phyloP scores from a whole-genome alignment of 176 grass and related monocot genomes.

The Bonia amplexicaulis region DNA sequence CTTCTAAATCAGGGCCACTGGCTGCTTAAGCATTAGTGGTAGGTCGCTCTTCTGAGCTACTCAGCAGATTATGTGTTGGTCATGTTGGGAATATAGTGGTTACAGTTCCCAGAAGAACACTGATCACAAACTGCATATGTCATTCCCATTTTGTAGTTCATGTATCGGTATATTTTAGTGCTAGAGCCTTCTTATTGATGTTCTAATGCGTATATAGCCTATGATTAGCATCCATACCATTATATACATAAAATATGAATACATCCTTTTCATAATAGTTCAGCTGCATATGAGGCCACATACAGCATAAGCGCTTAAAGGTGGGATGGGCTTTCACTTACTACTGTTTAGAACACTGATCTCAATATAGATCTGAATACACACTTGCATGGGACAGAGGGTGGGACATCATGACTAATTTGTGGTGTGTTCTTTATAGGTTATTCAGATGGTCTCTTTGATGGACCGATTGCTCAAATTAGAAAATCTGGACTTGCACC shows the following conservation, averaged over 20 bases:
- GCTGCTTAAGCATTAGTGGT: not conserved
- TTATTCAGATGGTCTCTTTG: conserved; percentile 95
- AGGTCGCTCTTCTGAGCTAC: not conserved
- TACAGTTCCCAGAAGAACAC: not conserved
- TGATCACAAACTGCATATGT: not conserved
- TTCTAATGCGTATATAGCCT: not conserved
- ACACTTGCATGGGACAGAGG: not conserved
- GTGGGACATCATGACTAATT: conserved; percentile 21
- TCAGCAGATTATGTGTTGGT: not conserved
- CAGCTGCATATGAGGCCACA: not conserved
- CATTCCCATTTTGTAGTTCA: not conserved
- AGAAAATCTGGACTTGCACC: conserved; percentile 96
- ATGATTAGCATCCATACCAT: not conserved
- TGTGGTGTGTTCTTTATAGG: conserved; percentile 33
- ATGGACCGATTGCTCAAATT: conserved; percentile 99
- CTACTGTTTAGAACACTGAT: not conserved
- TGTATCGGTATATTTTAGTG: not conserved
- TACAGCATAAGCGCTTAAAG: not conserved
- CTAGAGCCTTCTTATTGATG: not conserved
- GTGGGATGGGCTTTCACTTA: not conserved
- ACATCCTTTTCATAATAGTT: not conserved
- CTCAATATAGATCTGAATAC: not conserved
- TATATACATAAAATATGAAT: not conserved
- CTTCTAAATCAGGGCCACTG: not conserved
- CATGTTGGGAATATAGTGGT: not conserved